Percentiles rank a stretch among this genome's conserved stretches.
phyloP scores from a whole-genome alignment of 2,329 filamentous ascomycete genomes.

The Juglanconis sp. region DNA sequence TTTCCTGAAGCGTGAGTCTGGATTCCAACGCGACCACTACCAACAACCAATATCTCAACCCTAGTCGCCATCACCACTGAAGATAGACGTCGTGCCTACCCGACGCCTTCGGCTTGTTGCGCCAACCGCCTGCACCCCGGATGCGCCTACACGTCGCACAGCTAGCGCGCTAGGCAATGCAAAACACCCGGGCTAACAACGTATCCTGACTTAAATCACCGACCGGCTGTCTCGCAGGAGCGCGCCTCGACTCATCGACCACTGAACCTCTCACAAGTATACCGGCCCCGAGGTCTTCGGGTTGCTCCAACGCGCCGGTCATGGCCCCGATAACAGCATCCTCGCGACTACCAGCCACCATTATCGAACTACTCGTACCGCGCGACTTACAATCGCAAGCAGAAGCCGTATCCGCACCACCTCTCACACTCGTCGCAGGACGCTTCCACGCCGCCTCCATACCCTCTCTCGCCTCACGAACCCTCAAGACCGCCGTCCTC shows the following conservation, averaged over 20 bases:
- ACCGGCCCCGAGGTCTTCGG: neutral
- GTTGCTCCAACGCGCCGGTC: neutral
- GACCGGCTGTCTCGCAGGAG: neutral
- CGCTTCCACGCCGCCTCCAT: conserved; percentile 4
- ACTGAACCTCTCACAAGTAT: neutral
- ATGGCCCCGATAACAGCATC: conserved; percentile 13
- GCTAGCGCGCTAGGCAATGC: conserved; percentile 8
- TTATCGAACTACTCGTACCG: neutral
- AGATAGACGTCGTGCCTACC: neutral
- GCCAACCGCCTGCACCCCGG: neutral
- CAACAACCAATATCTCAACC: neutral
- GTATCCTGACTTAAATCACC: neutral
- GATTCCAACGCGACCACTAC: neutral
- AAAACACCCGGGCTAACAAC: neutral
- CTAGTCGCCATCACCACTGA: neutral
- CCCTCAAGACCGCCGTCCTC: neutral
- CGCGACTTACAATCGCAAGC: conserved; percentile 5
- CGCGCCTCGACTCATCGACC: neutral
- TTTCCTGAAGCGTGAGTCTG: neutral
- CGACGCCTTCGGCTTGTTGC: neutral
- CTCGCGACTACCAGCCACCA: conserved; percentile 5
- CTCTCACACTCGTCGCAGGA: neutral
- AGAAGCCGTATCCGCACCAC: conserved; percentile 1
- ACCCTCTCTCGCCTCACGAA: conserved; percentile 4
- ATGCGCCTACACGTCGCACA: neutral